phyloP scores from a whole-genome alignment of 176 grass and related monocot genomes.

The Hordeum vulgare region DNA sequence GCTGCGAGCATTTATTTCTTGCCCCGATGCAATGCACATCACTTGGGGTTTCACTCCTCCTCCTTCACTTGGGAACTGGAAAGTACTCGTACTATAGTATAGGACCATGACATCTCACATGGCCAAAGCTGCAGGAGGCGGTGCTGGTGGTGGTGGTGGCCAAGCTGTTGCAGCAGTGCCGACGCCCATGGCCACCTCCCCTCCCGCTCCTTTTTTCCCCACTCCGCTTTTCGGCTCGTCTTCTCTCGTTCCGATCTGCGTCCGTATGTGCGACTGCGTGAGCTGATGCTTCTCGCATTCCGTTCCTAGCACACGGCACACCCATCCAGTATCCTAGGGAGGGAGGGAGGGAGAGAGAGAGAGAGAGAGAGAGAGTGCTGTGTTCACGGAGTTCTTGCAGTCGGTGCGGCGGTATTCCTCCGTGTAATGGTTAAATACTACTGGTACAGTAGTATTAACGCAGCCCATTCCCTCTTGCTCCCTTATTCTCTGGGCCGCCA shows the following conservation, averaged over 20 bases:
- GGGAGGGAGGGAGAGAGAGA: neutral
- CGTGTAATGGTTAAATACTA: conserved; percentile 35
- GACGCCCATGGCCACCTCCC: neutral
- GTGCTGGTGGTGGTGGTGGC: conserved; percentile 10
- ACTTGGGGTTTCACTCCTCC: neutral
- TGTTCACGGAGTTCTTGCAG: conserved; percentile 29
- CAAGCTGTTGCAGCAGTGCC: conserved; percentile 13
- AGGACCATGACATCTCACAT: conserved; percentile 20
- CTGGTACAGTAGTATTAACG: conserved; percentile 55
- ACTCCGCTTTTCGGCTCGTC: neutral
- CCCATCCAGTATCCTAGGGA: neutral
- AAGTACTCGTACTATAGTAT: conserved; percentile 6
- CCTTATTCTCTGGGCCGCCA: neutral
- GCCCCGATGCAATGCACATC: neutral
- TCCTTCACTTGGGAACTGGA: neutral
- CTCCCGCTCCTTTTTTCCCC: neutral
- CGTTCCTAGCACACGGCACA: neutral
- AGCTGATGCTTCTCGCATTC: conserved; percentile 23
- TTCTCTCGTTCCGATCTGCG: conserved; percentile 17
- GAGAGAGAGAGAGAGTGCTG: neutral
- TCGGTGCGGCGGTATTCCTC: conserved; percentile 33
- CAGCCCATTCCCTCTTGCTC: neutral
- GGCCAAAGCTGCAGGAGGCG: conserved; percentile 22
- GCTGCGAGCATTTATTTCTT: conserved; percentile 12
- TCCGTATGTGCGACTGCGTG: neutral